Conservation (phyloP, 1,139 yeast species). For the Kodamaea suecica region DNA sequence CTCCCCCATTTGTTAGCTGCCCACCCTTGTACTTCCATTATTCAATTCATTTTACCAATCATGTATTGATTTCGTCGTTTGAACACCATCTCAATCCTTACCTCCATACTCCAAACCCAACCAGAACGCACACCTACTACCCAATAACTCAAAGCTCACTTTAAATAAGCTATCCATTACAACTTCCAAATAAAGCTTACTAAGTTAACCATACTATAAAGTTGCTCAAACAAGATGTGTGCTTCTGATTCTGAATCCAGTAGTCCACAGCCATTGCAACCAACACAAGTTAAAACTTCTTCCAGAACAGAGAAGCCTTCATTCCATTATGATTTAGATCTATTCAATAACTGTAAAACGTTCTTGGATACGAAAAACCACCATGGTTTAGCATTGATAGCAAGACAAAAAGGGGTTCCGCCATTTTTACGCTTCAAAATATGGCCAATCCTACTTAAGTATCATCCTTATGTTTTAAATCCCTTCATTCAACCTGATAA, state of each 20-base stretch:
- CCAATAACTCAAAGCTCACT: too few species aligned
- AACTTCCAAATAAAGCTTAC: too few species aligned
- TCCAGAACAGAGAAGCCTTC: conserved; percentile 34
- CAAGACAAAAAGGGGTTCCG: conserved; percentile 83
- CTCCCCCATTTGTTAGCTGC: too few species aligned
- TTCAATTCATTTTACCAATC: not conserved
- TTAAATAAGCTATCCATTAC: too few species aligned
- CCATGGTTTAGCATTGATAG: conserved; percentile 71
- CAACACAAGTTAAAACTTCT: conserved; percentile 1
- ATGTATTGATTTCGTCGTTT: not conserved
- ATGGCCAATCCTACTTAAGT: conserved; percentile 80
- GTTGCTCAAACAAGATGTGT: too few species aligned
- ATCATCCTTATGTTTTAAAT: conserved; percentile 79
- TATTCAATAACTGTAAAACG: conserved; percentile 35
- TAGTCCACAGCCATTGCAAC: not conserved
- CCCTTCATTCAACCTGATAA: conserved; percentile 68
- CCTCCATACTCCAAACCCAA: not conserved
- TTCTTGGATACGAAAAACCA: conserved; percentile 53
- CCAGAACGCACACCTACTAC: too few species aligned
- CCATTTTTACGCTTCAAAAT: conserved; percentile 73
- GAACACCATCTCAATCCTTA: too few species aligned
- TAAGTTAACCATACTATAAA: too few species aligned
- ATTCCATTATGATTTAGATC: conserved; percentile 40
- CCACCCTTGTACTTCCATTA: not conserved
- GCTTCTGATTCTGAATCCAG: conserved; percentile 1